Conservation (phyloP, 129 eudicot genomes). For the Centrapalus pauciflorus region DNA sequence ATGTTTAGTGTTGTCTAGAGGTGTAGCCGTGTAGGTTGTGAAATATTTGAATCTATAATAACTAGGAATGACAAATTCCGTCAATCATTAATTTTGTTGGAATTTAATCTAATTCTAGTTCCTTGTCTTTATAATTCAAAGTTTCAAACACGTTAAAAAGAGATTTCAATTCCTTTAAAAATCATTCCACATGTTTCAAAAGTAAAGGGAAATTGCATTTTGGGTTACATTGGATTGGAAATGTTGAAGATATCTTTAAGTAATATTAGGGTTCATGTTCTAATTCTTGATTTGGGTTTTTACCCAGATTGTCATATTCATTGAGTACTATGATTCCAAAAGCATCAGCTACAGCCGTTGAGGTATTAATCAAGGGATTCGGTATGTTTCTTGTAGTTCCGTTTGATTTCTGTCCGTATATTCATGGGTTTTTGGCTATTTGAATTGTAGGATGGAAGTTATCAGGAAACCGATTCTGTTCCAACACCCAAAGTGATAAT, state of each 20-base stretch:
- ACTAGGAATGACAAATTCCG: too few relatives aligned
- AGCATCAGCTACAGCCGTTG: conserved; percentile 76
- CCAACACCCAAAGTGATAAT: conserved; percentile 88
- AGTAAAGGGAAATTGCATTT: not conserved
- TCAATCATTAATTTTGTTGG: too few relatives aligned
- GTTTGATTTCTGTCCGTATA: not conserved
- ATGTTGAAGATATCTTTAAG: not conserved
- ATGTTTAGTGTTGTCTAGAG: too few relatives aligned
- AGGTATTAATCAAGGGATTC: conserved; percentile 44
- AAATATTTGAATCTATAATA: too few relatives aligned
- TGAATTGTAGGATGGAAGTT: conserved; percentile 50
- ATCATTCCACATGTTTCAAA: not conserved
- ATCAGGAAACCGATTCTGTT: conserved; percentile 50
- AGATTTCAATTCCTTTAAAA: too few relatives aligned
- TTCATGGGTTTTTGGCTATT: not conserved
- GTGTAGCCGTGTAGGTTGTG: too few relatives aligned
- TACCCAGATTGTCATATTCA: conserved; percentile 52
- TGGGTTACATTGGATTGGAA: not conserved
- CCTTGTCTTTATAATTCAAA: too few relatives aligned
- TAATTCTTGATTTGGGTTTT: conserved; percentile 34
- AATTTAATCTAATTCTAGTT: too few relatives aligned
- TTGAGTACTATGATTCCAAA: conserved; percentile 39
- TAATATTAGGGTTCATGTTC: conserved; percentile 10
- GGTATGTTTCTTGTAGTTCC: not conserved
- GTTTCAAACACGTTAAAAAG: too few relatives aligned